Conservation (phyloP, 768 basidiomycete species). For the Saitozyma podzolica region DNA sequence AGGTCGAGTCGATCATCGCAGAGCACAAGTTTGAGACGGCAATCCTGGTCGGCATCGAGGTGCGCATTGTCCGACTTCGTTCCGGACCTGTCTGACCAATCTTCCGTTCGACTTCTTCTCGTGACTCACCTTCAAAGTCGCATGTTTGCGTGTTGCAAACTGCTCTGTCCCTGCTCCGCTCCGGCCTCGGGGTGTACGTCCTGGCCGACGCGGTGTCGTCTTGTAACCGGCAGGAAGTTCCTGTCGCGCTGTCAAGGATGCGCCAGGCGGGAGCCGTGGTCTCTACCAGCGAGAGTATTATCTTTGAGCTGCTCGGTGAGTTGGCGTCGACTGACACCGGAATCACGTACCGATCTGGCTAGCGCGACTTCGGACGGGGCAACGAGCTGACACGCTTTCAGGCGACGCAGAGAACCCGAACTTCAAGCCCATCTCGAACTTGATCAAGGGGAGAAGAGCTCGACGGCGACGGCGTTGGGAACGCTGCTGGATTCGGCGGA, state of each 20-base stretch:
- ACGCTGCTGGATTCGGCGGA: conserved; percentile 9
- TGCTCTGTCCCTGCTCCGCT: conserved; percentile 62
- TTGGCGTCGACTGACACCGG: background rate
- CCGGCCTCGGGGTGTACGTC: conserved; percentile 60
- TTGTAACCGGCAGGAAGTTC: conserved; percentile 75
- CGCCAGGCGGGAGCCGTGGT: conserved; percentile 64
- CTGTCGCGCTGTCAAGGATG: conserved; percentile 64
- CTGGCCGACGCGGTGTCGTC: conserved; percentile 83
- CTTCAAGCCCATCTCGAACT: conserved; percentile 70
- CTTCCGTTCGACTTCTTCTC: background rate
- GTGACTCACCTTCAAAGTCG: conserved; percentile 57
- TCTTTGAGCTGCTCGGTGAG: conserved; percentile 73
- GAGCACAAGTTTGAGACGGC: conserved; percentile 61
- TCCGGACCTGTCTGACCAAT: background rate
- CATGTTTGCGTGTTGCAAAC: conserved; percentile 90
- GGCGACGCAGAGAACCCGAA: conserved; percentile 64
- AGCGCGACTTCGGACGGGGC: background rate
- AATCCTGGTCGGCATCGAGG: conserved; percentile 86
- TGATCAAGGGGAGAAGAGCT: conserved; percentile 75
- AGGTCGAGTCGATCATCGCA: conserved; percentile 61
- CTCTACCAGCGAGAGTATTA: conserved; percentile 75
- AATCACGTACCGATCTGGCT: background rate
- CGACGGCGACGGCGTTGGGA: conserved; percentile 54
- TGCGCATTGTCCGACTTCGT: conserved; percentile 48
- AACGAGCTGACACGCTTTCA: conserved; percentile 31